phyloP scores from a whole-genome alignment of 345 rosid species.

The Populus pruinosa region DNA sequence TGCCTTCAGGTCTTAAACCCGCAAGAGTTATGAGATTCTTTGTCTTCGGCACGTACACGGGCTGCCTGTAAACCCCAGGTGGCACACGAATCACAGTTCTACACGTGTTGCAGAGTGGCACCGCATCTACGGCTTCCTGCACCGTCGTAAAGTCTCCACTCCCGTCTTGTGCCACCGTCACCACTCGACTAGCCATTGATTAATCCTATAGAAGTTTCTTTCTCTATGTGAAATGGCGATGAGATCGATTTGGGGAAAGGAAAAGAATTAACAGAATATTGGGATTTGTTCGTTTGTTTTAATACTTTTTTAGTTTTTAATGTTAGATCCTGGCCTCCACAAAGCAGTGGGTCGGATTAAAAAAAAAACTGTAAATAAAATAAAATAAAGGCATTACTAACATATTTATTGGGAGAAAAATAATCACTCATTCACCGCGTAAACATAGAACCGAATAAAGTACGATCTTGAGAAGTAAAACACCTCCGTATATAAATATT shows the following conservation, averaged over 20 bases:
- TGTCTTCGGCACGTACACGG: conserved; percentile 84
- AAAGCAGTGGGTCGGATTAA: no score
- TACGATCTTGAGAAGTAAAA: no score
- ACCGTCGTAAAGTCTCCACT: conserved; percentile 62
- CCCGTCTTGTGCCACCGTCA: conserved; percentile 78
- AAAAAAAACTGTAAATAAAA: no score
- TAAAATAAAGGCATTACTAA: no score
- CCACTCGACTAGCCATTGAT: conserved; percentile 49
- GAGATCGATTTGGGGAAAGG: background rate
- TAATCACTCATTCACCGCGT: no score
- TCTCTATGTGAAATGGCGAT: background rate
- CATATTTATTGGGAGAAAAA: no score
- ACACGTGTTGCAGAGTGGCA: conserved; percentile 66
- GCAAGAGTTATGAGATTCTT: conserved; percentile 86
- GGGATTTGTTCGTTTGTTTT: background rate
- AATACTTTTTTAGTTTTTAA: background rate
- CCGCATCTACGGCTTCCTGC: conserved; percentile 81
- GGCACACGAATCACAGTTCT: conserved; percentile 71
- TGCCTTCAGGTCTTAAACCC: conserved; percentile 66
- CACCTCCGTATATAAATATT: no score
- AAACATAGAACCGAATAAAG: no score
- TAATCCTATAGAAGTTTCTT: background rate
- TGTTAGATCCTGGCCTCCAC: no score
- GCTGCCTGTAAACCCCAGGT: conserved; percentile 78
- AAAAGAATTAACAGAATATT: background rate